A percentile compares a stretch with the other conserved stretches of the same genome.
These are phyloP conservation scores for Ogataea hybrid DNA, from an alignment of 1,139 yeast species.

Conservation along the genomic window DNA sequence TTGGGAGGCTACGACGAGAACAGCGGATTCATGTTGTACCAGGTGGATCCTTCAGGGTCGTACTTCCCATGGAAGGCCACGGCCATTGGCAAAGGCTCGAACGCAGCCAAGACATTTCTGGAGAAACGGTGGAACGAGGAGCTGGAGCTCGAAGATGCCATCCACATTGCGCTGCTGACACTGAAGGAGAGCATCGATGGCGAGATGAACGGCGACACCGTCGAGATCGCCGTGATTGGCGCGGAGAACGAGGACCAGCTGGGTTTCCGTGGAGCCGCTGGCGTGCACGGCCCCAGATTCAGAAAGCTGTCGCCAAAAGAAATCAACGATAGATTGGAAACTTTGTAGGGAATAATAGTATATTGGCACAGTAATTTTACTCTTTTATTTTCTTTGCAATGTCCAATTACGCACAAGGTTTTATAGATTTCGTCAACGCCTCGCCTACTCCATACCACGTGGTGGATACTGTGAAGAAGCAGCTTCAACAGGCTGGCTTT, in stretches of 20 bases:
- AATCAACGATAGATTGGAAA: conserved; percentile 91
- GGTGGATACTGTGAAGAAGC: conserved; percentile 59
- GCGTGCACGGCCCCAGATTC: conserved; percentile 80
- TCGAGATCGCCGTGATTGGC: conserved; percentile 88
- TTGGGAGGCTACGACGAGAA: conserved; percentile 92
- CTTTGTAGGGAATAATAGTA: conserved; percentile 48
- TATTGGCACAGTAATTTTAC: neutral
- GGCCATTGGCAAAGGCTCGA: conserved; percentile 94
- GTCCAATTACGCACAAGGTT: conserved; percentile 48
- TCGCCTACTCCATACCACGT: conserved; percentile 98
- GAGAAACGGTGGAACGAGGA: conserved; percentile 99
- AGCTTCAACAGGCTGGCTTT: conserved; percentile 63
- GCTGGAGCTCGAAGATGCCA: conserved; percentile 95
- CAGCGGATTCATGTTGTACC: conserved; percentile 81
- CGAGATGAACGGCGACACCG: conserved; percentile 94
- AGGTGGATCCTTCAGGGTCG: conserved; percentile 97
- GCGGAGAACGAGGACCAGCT: conserved; percentile 77
- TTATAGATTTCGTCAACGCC: conserved; percentile 73
- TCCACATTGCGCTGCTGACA: conserved; percentile 92
- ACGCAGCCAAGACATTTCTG: conserved; percentile 91
- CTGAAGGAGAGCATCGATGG: conserved; percentile 97
- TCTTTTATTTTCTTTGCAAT: conserved; percentile 6
- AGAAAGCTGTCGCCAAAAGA: conserved; percentile 84
- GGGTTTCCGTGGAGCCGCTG: conserved; percentile 83
- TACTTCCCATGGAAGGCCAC: conserved; percentile 99